Conservation (phyloP, 352 stramenopile genomes). For the Pythium coloratum region DNA sequence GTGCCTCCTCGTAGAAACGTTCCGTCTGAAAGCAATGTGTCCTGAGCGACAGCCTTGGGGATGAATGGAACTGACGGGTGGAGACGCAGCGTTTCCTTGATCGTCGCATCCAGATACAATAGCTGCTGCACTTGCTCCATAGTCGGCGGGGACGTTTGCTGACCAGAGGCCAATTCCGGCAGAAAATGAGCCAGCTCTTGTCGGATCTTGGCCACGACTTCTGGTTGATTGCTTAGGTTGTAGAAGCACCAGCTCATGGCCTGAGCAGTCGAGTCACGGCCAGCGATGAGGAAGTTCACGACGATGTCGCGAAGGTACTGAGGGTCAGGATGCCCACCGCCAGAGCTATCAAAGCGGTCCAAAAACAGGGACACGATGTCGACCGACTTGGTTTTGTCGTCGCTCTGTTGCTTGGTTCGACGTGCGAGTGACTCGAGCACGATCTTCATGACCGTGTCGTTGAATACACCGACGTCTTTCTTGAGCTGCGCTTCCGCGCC, state of each 20-base stretch:
- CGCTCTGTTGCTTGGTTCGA: background rate
- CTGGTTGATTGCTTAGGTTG: constrained; percentile 61
- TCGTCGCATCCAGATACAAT: constrained; percentile 58
- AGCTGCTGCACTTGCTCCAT: constrained; percentile 55
- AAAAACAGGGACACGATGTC: constrained; percentile 22
- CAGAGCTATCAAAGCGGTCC: background rate
- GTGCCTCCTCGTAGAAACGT: constrained; percentile 52
- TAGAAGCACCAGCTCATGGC: constrained; percentile 73
- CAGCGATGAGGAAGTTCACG: constrained; percentile 72
- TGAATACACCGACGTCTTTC: constrained; percentile 32
- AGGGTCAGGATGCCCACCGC: constrained; percentile 1
- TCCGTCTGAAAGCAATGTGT: constrained; percentile 61
- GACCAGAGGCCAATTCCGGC: background rate
- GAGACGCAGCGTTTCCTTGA: constrained; percentile 68
- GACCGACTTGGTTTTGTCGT: constrained; percentile 25
- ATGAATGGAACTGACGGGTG: constrained; percentile 48
- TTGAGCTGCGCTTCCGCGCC: constrained; percentile 38
- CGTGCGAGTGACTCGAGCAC: constrained; percentile 30
- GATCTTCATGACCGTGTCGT: constrained; percentile 38
- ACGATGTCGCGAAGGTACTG: constrained; percentile 74
- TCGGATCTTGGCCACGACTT: constrained; percentile 51
- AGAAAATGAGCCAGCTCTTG: constrained; percentile 44
- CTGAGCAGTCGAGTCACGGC: constrained; percentile 70
- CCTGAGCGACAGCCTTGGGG: constrained; percentile 47
- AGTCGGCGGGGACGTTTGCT: constrained; percentile 25